phyloP scores from a whole-genome alignment of 768 basidiomycete genomes.

The Naganishia vishniacii region DNA sequence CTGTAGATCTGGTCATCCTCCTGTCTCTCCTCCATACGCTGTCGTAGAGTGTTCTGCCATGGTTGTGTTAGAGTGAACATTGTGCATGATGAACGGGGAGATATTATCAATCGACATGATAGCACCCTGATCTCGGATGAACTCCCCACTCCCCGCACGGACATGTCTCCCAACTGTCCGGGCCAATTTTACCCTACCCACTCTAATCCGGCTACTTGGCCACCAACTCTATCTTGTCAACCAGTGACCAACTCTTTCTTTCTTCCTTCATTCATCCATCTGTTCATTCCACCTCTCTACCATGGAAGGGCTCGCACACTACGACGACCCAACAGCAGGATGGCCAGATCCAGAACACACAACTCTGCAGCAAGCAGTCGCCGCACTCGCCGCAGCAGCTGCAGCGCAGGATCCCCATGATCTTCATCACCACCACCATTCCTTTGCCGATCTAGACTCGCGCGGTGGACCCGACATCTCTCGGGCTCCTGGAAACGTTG shows the following conservation, averaged over 20 bases:
- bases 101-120: too few relatives aligned
- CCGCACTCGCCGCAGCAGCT: conserved; percentile 11
- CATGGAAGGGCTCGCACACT: conserved; percentile 17
- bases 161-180: too few relatives aligned
- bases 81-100: background rate
- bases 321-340: conserved; percentile 18
- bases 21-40: conserved; percentile 11
- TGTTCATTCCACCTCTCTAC: background rate
- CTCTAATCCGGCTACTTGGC: background rate
- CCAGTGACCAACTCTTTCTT: background rate
- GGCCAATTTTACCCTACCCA: background rate
- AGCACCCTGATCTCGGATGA: too few relatives aligned
- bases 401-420: conserved; percentile 13
- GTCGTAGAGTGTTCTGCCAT: conserved; percentile 6
- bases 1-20: background rate
- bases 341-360: conserved; percentile 19
- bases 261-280: background rate
- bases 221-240: conserved; percentile 17
- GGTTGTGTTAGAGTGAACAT: background rate
- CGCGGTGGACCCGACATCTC: conserved; percentile 3
- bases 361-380: conserved; percentile 15
- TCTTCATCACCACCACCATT: conserved; percentile 16
- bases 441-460: background rate
- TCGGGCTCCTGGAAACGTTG: conserved; percentile 9
- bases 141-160: too few relatives aligned